phyloP scores from a whole-genome alignment of 257 asterid genomes.

The Nicotiana tomentosiformis region DNA sequence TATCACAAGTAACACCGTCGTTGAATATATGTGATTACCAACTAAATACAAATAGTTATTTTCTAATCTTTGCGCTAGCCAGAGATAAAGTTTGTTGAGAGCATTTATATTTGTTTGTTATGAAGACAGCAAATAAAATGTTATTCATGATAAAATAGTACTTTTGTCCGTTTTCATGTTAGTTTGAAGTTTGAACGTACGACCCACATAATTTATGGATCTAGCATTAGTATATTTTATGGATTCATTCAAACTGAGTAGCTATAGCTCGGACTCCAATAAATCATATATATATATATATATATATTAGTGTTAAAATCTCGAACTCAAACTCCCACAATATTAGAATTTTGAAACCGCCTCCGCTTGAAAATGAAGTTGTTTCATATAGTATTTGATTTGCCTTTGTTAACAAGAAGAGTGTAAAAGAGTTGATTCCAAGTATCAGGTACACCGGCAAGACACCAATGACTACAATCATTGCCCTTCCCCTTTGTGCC shows the following conservation, averaged over 20 bases:
- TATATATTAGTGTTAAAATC: no score
- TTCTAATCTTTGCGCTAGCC: neutral
- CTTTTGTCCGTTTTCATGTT: no score
- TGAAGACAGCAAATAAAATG: neutral
- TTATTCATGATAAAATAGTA: neutral
- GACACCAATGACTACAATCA: conserved; percentile 92
- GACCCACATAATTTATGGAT: no score
- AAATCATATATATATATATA: no score
- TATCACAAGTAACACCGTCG: neutral
- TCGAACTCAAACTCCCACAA: no score
- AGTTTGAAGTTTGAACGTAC: no score
- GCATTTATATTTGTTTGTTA: neutral
- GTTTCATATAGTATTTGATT: neutral
- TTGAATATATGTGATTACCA: neutral
- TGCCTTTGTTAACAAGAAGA: conserved; percentile 20
- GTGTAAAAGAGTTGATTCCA: conserved; percentile 72
- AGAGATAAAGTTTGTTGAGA: neutral
- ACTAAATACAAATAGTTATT: neutral
- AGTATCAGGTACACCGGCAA: conserved; percentile 80
- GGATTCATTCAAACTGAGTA: no score
- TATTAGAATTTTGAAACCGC: no score
- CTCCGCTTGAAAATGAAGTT: neutral
- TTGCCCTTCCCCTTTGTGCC: neutral
- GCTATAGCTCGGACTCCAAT: no score
- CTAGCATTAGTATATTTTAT: no score